Conservation (phyloP, 345 rosid genomes). For the Atalantia buxifolia region DNA sequence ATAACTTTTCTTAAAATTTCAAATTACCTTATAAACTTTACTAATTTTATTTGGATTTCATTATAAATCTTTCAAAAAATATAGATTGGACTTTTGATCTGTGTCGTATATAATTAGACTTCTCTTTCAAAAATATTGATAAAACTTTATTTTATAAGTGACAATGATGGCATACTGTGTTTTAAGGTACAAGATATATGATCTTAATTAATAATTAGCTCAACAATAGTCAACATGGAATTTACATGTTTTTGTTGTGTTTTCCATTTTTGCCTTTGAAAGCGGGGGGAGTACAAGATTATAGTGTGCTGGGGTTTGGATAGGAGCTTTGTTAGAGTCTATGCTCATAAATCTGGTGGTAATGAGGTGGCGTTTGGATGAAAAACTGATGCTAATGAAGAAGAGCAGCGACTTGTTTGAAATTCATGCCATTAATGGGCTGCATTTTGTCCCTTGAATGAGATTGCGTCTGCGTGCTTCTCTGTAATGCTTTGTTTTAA, state of each 20-base stretch:
- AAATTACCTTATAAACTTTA: neutral
- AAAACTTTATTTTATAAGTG: too few species aligned
- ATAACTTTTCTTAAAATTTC: neutral
- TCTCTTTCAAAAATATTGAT: too few species aligned
- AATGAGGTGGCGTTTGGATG: conserved; percentile 35
- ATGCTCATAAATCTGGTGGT: conserved; percentile 19
- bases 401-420: conserved; percentile 20
- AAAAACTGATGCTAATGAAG: conserved; percentile 20
- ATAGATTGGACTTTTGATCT: too few species aligned
- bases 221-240: too few species aligned
- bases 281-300: conserved; percentile 20
- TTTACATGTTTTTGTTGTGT: neutral
- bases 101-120: too few species aligned
- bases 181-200: too few species aligned
- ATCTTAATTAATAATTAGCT: too few species aligned
- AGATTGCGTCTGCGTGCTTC: conserved; percentile 33
- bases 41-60: neutral
- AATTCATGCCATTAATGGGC: conserved; percentile 33
- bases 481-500: neutral
- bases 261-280: conserved; percentile 13
- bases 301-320: conserved; percentile 25
- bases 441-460: conserved; percentile 28
- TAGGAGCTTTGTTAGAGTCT: conserved; percentile 20
- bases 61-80: neutral
- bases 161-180: too few species aligned